Evolutionary conservation across 177 flowering plant genomes (phyloP).

Genomic region (Tripterygium wilfordii): DNA sequence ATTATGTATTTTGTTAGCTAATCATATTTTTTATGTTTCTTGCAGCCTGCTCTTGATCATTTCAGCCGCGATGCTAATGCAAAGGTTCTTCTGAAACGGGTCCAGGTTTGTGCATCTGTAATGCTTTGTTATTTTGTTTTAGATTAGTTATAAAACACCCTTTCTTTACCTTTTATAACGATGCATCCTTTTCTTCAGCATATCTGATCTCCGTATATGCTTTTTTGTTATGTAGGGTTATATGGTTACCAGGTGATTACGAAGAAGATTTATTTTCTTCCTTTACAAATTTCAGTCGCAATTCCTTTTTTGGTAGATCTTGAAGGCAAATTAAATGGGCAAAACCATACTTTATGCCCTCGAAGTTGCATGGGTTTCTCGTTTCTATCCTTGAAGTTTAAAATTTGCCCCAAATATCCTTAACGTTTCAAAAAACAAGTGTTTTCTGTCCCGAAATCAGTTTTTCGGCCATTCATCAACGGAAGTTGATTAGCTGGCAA

Average conservation of each 20-base stretch:
- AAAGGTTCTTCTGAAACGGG: constrained; percentile 54
- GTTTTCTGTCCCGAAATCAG: too few species aligned
- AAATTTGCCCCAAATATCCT: too few species aligned
- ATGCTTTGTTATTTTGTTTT: background rate
- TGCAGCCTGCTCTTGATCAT: constrained; percentile 91
- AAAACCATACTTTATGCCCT: too few species aligned
- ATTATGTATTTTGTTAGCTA: background rate
- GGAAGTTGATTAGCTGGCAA: too few species aligned
- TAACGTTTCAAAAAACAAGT: too few species aligned
- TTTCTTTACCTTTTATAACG: background rate
- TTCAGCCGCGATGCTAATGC: constrained; percentile 51
- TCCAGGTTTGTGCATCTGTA: constrained; percentile 38
- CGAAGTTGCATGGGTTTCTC: too few species aligned
- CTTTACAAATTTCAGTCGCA: too few species aligned
- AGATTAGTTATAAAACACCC: background rate
- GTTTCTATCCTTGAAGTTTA: too few species aligned
- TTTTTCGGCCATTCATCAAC: too few species aligned
- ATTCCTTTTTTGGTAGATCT: too few species aligned
- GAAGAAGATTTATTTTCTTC: too few species aligned
- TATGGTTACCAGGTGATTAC: constrained; percentile 42
- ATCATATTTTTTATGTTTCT: background rate
- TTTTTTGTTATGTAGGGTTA: constrained; percentile 24
- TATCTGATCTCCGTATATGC: background rate
- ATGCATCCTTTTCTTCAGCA: background rate
- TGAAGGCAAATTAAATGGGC: too few species aligned